Evolutionary conservation across 441 rosid genomes (phyloP), one percentile per base, ranked within the genome.

Genomic region (Adansonia gregorii): DNA sequence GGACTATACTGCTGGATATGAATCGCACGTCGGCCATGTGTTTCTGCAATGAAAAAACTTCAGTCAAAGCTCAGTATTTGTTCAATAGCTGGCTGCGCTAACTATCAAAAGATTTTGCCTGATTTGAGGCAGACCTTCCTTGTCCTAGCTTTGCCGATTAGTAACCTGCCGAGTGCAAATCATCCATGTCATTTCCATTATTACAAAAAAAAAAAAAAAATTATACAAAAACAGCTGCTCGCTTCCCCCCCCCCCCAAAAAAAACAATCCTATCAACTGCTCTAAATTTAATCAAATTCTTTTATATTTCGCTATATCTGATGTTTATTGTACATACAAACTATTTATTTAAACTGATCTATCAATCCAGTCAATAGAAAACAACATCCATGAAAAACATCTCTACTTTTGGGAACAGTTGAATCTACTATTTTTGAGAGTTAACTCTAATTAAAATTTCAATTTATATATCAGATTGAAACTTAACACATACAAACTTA

Each of bases 1-100:
- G 52, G 4, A 84, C 73, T 3, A n/a, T 39, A 24, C 69, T 70
- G 0, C n/a, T 56, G 11, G 84, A 81, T 24, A 70, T 70, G 14
- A 52, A 12, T 19, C 65, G 11, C 17, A 76, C 31, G 9, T 10
- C 19, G 0, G 8, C 78, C 85, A 75, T 83, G 12, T n/a, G 39
- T 39, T 39, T 31, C 8, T 14, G 4, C 10, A 14, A 35, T n/a
- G 6, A 5, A 60, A 63, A 35, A 2, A 27, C 10, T 63, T 31
- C 43, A 61, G 43, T 61, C 43, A 12, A 58, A 19, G 10, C 63
- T 20, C 31, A 4, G 14, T 3, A 19, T 0, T 49, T 12, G 55
- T 10, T 12, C n/a, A 51, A 51, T 35, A 35, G 39, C 3, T 35
- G 39, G 4, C 4, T 4, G 14, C 8, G 12, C 2, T 7, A 9